Percentiles rank a stretch among this genome's conserved stretches.
These are phyloP conservation scores for Serpula lacrymans DNA, from an alignment of 768 basidiomycete species.

Conservation along the genomic window DNA sequence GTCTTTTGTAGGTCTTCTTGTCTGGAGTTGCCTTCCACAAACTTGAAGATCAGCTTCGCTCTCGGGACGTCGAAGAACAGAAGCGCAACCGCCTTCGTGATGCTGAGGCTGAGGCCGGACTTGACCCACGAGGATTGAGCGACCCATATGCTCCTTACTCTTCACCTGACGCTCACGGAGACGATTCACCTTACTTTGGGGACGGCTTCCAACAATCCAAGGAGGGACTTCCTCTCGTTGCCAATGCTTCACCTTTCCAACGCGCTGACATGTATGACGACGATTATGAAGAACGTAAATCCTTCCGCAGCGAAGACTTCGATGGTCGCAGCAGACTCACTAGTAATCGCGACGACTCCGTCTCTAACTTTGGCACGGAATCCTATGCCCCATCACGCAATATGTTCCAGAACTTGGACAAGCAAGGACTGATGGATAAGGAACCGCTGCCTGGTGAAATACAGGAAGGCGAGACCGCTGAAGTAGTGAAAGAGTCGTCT, in stretches of 20 bases:
- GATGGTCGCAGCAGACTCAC: conserved; percentile 78
- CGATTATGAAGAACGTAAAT: conserved; percentile 73
- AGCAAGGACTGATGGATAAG: conserved; percentile 70
- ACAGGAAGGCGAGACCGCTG: conserved; percentile 83
- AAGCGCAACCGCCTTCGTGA: conserved; percentile 77
- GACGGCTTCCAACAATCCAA: conserved; percentile 55
- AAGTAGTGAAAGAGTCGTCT: conserved; percentile 79
- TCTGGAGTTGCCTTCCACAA: conserved; percentile 82
- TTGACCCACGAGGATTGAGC: conserved; percentile 48
- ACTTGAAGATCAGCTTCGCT: conserved; percentile 84
- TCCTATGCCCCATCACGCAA: conserved; percentile 92
- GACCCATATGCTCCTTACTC: conserved; percentile 83
- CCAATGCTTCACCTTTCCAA: conserved; percentile 79
- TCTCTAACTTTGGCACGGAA: conserved; percentile 85
- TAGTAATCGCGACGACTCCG: conserved; percentile 71
- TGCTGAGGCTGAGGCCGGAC: conserved; percentile 68
- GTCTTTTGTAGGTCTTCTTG: conserved; percentile 71
- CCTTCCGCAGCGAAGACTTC: conserved; percentile 71
- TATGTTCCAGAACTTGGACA: conserved; percentile 89
- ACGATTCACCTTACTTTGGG: conserved; percentile 31
- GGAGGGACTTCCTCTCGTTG: conserved; percentile 79
- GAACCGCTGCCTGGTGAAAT: conserved; percentile 83
- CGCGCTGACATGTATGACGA: conserved; percentile 74
- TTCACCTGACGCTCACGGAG: conserved; percentile 44
- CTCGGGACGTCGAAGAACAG: conserved; percentile 81